Conservation (phyloP, 2,329 filamentous ascomycete species). For the Phaeosphaeria sp. region DNA sequence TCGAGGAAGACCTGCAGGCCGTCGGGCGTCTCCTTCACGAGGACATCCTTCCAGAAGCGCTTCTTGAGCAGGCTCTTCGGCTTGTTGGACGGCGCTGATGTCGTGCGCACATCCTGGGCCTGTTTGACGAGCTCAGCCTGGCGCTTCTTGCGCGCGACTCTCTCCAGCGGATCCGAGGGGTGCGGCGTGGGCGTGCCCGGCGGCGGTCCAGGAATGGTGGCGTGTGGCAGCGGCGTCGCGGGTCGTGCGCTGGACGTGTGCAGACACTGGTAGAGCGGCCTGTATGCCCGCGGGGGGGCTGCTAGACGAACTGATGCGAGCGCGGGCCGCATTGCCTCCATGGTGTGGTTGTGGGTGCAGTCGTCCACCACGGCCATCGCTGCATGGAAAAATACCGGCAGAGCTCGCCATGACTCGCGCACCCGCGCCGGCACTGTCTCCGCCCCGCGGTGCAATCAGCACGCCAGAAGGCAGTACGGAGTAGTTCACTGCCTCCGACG, state of each 20-base stretch:
- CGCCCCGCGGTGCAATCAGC: background rate
- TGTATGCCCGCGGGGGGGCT: slow-evolving; percentile 21
- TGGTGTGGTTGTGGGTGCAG: slow-evolving; percentile 15
- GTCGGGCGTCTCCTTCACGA: slow-evolving; percentile 60
- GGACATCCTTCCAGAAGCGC: slow-evolving; percentile 89
- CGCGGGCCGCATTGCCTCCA: slow-evolving; percentile 41
- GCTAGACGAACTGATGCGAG: slow-evolving; percentile 27
- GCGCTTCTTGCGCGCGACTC: slow-evolving; percentile 56
- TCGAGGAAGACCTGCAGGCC: slow-evolving; percentile 77
- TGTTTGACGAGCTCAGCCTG: slow-evolving; percentile 59
- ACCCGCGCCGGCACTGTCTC: background rate
- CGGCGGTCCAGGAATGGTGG: slow-evolving; percentile 66
- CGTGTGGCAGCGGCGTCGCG: slow-evolving; percentile 63
- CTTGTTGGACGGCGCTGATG: slow-evolving; percentile 46
- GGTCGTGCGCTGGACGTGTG: slow-evolving; percentile 52
- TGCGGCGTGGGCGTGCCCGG: slow-evolving; percentile 62
- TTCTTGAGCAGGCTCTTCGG: slow-evolving; percentile 64
- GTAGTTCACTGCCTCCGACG: background rate
- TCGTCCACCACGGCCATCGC: too few species aligned
- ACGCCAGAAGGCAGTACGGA: too few species aligned
- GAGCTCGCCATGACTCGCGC: background rate
- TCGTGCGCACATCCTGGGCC: slow-evolving; percentile 52
- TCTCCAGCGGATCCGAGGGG: slow-evolving; percentile 56
- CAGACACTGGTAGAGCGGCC: slow-evolving; percentile 45
- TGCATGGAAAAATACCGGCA: background rate